phyloP scores from a whole-genome alignment of 495 filamentous ascomycete genomes.

The Talaromyces thailandensis region DNA sequence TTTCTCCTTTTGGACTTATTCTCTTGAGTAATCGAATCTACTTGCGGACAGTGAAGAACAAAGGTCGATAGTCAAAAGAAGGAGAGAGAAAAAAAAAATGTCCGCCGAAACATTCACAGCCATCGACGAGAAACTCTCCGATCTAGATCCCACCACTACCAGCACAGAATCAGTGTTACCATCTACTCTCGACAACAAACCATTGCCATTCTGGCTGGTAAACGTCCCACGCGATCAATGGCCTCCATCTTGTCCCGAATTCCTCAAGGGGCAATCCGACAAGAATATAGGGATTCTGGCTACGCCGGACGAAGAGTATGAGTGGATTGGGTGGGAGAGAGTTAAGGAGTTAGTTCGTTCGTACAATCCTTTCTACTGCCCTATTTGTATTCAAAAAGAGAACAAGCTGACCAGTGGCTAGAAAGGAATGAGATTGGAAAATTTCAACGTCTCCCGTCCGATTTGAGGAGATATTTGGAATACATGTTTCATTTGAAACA shows the following conservation, averaged over 20 bases:
- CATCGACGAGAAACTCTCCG: constrained; percentile 16
- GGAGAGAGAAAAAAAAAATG: background rate
- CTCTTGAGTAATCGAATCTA: too few species aligned
- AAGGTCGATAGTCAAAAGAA: too few species aligned
- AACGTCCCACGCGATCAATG: constrained; percentile 58
- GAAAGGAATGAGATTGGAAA: constrained; percentile 57
- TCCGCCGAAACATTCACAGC: constrained; percentile 16
- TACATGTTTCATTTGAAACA: constrained; percentile 53
- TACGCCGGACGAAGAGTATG: constrained; percentile 54
- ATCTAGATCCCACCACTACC: constrained; percentile 10
- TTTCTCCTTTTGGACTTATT: background rate
- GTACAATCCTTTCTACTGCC: background rate
- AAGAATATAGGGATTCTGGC: constrained; percentile 48
- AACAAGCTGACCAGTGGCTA: constrained; percentile 10
- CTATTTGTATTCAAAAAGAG: background rate
- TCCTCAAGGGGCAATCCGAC: constrained; percentile 43
- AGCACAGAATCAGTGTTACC: constrained; percentile 8
- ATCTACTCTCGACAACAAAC: constrained; percentile 5
- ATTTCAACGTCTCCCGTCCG: constrained; percentile 66
- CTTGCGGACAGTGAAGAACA: too few species aligned
- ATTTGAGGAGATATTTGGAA: constrained; percentile 62
- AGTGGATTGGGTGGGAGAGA: constrained; percentile 49
- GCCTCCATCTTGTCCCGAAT: constrained; percentile 58
- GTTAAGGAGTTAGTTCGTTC: constrained; percentile 52
- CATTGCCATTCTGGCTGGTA: constrained; percentile 68